These are phyloP conservation scores for Pyrenophora tritici-repentis DNA, from an alignment of 2,329 filamentous ascomycete species.

Conservation along the genomic window DNA sequence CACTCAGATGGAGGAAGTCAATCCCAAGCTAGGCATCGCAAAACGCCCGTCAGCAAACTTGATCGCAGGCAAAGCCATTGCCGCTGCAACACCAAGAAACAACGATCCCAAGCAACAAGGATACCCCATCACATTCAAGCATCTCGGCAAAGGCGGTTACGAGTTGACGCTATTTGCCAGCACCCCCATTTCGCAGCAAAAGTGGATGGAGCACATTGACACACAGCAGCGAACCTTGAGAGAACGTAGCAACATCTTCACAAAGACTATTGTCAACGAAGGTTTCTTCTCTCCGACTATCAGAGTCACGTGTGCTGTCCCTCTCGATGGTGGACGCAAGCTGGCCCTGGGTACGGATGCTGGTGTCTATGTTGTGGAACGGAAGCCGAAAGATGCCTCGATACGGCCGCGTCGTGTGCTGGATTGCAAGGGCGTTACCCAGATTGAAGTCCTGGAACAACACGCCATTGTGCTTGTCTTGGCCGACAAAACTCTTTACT, in stretches of 20 bases:
- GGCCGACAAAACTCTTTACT: constrained; percentile 89
- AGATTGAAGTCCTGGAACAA: constrained; percentile 95
- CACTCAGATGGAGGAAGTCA: constrained; percentile 94
- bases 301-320: constrained; percentile 91
- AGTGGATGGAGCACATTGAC: constrained; percentile 97
- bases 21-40: constrained; percentile 76
- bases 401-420: constrained; percentile 79
- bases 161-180: constrained; percentile 87
- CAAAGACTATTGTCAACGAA: constrained; percentile 72
- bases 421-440: constrained; percentile 84
- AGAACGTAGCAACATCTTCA: constrained; percentile 73
- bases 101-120: constrained; percentile 66
- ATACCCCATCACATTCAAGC: constrained; percentile 93
- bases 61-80: constrained; percentile 55
- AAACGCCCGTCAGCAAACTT: constrained; percentile 90
- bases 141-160: constrained; percentile 94
- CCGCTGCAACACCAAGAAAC: constrained; percentile 48
- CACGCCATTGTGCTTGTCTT: constrained; percentile 90
- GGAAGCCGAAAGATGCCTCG: constrained; percentile 80
- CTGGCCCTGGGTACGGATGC: constrained; percentile 92
- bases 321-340: constrained; percentile 93
- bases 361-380: constrained; percentile 89
- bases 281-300: constrained; percentile 90
- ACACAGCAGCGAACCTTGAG: constrained; percentile 84
- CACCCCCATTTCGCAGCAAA: constrained; percentile 83